Evolutionary conservation across 108 stramenopile species (phyloP).

Genomic region (Stephanodiscus triporus): DNA sequence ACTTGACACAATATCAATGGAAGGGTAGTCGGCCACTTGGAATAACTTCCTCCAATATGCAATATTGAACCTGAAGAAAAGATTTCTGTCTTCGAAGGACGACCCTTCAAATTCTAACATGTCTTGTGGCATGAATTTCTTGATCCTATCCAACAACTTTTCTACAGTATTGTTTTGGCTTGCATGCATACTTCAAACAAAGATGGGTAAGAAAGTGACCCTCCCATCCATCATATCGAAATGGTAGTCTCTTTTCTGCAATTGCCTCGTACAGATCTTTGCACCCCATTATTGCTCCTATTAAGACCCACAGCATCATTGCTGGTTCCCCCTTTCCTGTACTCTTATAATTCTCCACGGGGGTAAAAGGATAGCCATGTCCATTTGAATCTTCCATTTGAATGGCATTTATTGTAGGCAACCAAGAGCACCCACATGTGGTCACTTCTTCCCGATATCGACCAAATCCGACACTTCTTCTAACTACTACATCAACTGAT

Average conservation of each 20-base stretch:
- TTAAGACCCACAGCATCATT: background rate
- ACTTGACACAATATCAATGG: background rate
- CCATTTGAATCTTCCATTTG: conserved; percentile 6
- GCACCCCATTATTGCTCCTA: background rate
- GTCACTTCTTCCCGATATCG: background rate
- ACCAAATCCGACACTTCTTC: background rate
- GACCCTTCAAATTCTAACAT: background rate
- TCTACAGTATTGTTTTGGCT: background rate
- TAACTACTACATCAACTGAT: background rate
- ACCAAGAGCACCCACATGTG: background rate
- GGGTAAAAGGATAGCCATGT: background rate
- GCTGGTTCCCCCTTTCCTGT: background rate
- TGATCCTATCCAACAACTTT: background rate
- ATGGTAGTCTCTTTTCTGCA: background rate
- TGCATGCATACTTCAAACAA: background rate
- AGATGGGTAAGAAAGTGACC: background rate
- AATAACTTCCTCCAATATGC: background rate
- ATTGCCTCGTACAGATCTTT: background rate
- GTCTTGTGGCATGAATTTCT: background rate
- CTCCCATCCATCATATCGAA: conserved; percentile 1
- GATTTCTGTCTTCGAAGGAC: background rate
- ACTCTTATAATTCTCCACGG: background rate
- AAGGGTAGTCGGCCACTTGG: background rate
- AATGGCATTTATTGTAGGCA: background rate
- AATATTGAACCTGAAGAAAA: background rate